Conservation (phyloP, 495 filamentous ascomycete species). For the Daldinia grandis region DNA sequence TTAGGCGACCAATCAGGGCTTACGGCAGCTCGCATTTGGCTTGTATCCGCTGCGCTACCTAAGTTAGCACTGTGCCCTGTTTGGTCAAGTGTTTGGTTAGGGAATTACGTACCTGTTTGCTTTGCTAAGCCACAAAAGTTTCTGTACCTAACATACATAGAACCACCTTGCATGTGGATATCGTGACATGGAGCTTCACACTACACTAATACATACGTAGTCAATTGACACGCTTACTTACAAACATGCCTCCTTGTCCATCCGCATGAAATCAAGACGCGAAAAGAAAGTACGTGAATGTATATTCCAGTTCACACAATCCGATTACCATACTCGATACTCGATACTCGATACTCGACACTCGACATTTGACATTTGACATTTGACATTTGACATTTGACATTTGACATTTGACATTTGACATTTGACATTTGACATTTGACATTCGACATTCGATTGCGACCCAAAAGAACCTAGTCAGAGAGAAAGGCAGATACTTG, state of each 20-base stretch:
- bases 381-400: no score
- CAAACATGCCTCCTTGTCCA: neutral
- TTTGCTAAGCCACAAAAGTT: slow-evolving; percentile 37
- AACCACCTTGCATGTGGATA: slow-evolving; percentile 1
- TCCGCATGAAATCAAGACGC: slow-evolving; percentile 5
- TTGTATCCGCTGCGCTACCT: slow-evolving; percentile 11
- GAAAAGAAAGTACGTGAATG: neutral
- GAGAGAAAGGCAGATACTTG: neutral
- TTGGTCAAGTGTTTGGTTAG: neutral
- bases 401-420: no score
- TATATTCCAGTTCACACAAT: no score
- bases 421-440: neutral
- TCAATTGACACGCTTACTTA: no score
- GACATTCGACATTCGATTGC: neutral
- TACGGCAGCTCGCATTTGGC: slow-evolving; percentile 3
- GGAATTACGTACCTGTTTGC: slow-evolving; percentile 33
- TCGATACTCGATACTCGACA: neutral
- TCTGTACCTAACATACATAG: slow-evolving; percentile 2
- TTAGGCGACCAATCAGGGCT: slow-evolving; percentile 34
- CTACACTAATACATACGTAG: neutral
- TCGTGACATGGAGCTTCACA: slow-evolving; percentile 12
- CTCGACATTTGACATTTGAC: no score
- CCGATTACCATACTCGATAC: neutral
- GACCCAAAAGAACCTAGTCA: neutral
- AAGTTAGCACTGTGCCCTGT: neutral